Evolutionary conservation across 257 asterid species (phyloP).

Genomic region (Eustoma russellianum): DNA sequence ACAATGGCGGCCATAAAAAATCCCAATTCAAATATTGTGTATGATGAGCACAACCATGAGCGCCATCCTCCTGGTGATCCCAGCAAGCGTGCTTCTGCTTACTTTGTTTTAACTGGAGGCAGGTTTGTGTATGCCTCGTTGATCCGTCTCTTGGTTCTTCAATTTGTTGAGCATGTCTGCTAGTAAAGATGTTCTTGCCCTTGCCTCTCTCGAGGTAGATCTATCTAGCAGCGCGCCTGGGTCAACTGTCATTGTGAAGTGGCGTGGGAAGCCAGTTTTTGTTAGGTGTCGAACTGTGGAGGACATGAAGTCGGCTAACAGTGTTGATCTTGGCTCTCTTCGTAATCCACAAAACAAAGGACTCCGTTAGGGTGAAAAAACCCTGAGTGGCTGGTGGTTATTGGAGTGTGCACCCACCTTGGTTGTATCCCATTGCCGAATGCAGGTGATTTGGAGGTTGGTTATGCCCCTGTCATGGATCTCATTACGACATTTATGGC

Average conservation of each 20-base stretch:
- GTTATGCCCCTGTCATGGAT: constrained; percentile 90
- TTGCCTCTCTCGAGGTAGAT: constrained; percentile 75
- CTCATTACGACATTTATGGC: constrained; percentile 76
- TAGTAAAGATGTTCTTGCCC: constrained; percentile 78
- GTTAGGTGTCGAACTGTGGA: constrained; percentile 68
- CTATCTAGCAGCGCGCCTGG: constrained; percentile 77
- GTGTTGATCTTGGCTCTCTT: constrained; percentile 48
- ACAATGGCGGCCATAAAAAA: constrained; percentile 65
- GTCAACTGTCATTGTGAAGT: constrained; percentile 72
- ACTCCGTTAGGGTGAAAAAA: constrained; percentile 65
- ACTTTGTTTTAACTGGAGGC: constrained; percentile 70
- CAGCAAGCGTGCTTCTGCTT: constrained; percentile 76
- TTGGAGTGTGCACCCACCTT: constrained; percentile 77
- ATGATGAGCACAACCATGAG: constrained; percentile 73
- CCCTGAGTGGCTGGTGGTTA: constrained; percentile 71
- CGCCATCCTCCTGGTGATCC: constrained; percentile 76
- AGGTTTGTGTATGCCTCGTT: constrained; percentile 74
- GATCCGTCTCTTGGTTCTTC: constrained; percentile 71
- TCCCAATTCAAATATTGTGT: constrained; percentile 54
- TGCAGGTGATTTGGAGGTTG: constrained; percentile 90
- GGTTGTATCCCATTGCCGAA: constrained; percentile 85
- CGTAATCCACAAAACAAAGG: constrained; percentile 78
- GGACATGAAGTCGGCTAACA: constrained; percentile 61
- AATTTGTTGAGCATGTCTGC: constrained; percentile 90
- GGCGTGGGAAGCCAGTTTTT: constrained; percentile 92